Evolutionary conservation across 495 filamentous ascomycete genomes (phyloP).

Genomic region (Hypomontagnella submonticulosa): DNA sequence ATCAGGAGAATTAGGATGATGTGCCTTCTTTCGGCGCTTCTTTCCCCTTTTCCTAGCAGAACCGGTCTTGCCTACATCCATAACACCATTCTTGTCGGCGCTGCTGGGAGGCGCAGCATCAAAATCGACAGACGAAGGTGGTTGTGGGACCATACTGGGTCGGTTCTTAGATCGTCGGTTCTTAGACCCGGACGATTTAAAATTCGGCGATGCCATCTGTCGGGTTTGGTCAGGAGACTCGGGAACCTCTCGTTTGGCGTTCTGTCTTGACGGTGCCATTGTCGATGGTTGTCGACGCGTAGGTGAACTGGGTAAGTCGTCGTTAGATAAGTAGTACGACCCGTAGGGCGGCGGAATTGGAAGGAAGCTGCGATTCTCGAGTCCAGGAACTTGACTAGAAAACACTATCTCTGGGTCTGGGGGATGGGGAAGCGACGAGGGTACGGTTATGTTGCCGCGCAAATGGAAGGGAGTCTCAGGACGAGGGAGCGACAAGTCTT

Average conservation of each 20-base stretch:
- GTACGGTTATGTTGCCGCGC: background rate
- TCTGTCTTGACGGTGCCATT: background rate
- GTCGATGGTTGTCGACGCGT: background rate
- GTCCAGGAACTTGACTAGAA: conserved; percentile 33
- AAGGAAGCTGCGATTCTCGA: background rate
- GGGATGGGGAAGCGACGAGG: conserved; percentile 5
- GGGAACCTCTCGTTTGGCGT: conserved; percentile 17
- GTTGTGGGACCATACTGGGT: conserved; percentile 30
- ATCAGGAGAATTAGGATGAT: conserved; percentile 17
- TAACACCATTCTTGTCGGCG: background rate
- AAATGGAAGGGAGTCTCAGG: background rate
- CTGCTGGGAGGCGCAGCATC: background rate
- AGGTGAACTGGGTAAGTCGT: conserved; percentile 7
- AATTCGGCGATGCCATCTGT: conserved; percentile 20
- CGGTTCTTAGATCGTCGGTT: conserved; percentile 45
- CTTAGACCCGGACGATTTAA: conserved; percentile 35
- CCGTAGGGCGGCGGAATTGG: background rate
- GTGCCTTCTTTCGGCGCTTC: conserved; percentile 10
- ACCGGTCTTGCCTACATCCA: background rate
- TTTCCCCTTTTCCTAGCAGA: background rate
- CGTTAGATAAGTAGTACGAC: background rate
- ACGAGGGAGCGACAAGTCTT: background rate
- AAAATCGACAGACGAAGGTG: background rate
- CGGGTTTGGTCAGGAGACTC: conserved; percentile 35
- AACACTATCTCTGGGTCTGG: conserved; percentile 24